phyloP scores from a whole-genome alignment of 1,139 yeast species.

The Waltiozyma sp. region DNA sequence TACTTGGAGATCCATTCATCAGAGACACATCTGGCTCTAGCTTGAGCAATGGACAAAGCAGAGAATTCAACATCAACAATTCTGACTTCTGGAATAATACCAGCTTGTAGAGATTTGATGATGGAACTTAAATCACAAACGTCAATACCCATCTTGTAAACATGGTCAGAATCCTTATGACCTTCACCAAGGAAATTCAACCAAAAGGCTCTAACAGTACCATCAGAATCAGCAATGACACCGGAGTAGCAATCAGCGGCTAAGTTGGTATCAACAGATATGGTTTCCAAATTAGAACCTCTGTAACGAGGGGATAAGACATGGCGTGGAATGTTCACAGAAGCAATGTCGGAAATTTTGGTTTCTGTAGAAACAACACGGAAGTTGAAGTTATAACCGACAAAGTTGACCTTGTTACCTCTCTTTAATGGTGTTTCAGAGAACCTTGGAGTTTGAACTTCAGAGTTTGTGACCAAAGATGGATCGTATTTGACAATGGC shows the following conservation, averaged over 20 bases:
- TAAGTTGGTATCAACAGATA: conserved; percentile 62
- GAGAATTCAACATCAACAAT: conserved; percentile 74
- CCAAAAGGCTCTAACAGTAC: conserved; percentile 79
- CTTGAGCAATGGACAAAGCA: conserved; percentile 59
- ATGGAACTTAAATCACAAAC: conserved; percentile 50
- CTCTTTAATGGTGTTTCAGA: conserved; percentile 49
- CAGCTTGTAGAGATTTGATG: conserved; percentile 40
- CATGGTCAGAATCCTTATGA: conserved; percentile 41
- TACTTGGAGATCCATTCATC: conserved; percentile 69
- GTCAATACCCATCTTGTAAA: conserved; percentile 77
- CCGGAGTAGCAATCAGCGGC: conserved; percentile 76
- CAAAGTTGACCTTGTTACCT: conserved; percentile 65
- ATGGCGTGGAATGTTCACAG: conserved; percentile 64
- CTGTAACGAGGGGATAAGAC: conserved; percentile 68
- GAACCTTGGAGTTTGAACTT: conserved; percentile 53
- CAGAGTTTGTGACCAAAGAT: conserved; percentile 42
- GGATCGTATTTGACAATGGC: conserved; percentile 83
- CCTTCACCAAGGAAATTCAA: conserved; percentile 70
- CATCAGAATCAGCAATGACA: conserved; percentile 65
- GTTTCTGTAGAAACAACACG: conserved; percentile 70
- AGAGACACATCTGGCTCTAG: conserved; percentile 77
- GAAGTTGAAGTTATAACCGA: conserved; percentile 68
- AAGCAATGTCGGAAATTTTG: conserved; percentile 62
- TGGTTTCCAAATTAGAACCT: conserved; percentile 73
- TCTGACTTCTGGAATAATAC: conserved; percentile 42